These are phyloP conservation scores for Trametes punicea DNA, from an alignment of 768 basidiomycete genomes.

Conservation along the genomic window DNA sequence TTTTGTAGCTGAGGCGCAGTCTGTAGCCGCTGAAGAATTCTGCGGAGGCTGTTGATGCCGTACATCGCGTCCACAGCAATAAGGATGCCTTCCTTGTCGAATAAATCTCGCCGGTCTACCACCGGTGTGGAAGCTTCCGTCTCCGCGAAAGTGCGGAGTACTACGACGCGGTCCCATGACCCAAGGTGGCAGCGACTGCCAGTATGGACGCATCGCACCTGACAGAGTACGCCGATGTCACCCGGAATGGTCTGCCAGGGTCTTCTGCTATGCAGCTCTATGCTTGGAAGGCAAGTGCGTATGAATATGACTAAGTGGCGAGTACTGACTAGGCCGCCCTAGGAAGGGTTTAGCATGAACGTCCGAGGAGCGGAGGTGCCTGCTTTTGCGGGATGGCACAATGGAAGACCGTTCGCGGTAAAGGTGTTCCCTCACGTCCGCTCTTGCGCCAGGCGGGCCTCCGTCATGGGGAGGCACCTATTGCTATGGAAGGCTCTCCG, in stretches of 20 bases:
- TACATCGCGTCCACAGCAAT: not conserved
- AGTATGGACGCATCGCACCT: not conserved
- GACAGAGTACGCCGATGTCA: not conserved
- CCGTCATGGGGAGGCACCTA: slow-evolving; percentile 7
- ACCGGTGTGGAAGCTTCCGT: not conserved
- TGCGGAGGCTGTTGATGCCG: slow-evolving; percentile 3
- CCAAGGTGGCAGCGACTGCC: not conserved
- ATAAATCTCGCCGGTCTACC: not conserved
- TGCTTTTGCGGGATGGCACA: slow-evolving; percentile 1
- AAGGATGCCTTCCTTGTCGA: not conserved
- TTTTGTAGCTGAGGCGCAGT: too few species aligned
- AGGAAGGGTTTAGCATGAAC: slow-evolving; percentile 3
- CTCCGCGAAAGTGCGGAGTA: slow-evolving; percentile 11
- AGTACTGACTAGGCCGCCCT: not conserved
- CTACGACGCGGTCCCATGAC: slow-evolving; percentile 2
- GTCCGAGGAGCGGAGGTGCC: slow-evolving; percentile 2
- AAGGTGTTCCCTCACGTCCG: slow-evolving; percentile 8
- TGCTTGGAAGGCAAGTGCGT: not conserved
- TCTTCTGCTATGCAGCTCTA: not conserved
- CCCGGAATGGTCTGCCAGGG: not conserved
- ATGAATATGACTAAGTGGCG: not conserved
- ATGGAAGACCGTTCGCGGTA: slow-evolving; percentile 4
- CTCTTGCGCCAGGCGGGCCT: slow-evolving; percentile 6
- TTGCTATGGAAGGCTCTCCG: not conserved
- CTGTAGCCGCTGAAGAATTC: not conserved